These are phyloP conservation scores for Geosmithia morbida DNA, from an alignment of 2,329 filamentous ascomycete genomes.

Conservation along the genomic window DNA sequence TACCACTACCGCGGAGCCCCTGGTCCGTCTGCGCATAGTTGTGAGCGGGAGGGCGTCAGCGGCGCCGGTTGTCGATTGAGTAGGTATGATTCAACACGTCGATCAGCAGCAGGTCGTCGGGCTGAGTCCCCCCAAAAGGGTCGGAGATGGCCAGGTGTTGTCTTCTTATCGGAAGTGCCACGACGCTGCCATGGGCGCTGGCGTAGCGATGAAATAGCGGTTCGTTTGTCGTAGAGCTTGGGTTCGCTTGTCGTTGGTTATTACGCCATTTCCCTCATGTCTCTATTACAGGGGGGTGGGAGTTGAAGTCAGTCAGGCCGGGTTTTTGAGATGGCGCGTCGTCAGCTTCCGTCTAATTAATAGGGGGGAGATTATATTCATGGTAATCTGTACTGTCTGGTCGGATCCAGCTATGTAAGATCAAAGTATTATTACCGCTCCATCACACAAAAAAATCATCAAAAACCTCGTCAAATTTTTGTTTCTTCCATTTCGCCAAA, in stretches of 20 bases:
- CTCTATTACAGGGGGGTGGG: too few species aligned
- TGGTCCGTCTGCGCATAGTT: not conserved
- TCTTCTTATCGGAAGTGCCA: not conserved
- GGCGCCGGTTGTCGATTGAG: not conserved
- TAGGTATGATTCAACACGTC: not conserved
- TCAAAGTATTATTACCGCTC: not conserved
- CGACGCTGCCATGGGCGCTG: not conserved
- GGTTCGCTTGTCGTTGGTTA: too few species aligned
- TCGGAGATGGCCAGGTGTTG: not conserved
- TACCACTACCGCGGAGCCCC: not conserved
- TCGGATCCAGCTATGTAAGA: not conserved
- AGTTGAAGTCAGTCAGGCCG: too few species aligned
- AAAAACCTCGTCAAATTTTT: not conserved
- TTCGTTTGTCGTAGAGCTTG: too few species aligned
- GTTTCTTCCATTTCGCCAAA: too few species aligned
- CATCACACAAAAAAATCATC: not conserved
- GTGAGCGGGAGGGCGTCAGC: not conserved
- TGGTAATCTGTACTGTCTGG: not conserved
- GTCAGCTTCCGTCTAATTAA: not conserved
- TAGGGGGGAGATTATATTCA: not conserved
- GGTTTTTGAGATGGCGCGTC: too few species aligned
- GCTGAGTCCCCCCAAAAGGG: too few species aligned
- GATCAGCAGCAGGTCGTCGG: too few species aligned
- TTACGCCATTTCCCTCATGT: too few species aligned
- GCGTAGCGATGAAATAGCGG: too few species aligned